These are phyloP conservation scores for Exidia glandulosa DNA, from an alignment of 768 basidiomycete species.

Conservation along the genomic window DNA sequence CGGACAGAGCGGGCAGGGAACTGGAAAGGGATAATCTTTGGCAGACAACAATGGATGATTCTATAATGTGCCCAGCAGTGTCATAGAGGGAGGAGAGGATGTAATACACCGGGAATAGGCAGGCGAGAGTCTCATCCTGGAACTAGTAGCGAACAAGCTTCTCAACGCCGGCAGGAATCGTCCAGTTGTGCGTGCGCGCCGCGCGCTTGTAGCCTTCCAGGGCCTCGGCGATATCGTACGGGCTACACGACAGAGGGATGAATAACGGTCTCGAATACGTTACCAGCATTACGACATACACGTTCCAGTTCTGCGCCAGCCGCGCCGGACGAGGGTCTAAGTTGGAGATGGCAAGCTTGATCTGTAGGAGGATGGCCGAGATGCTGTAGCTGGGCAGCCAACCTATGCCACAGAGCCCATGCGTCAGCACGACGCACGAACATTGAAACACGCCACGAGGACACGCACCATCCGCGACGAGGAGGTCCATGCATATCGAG, in stretches of 20 bases:
- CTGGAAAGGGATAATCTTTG: too few relatives aligned
- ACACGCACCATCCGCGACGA: slow-evolving; percentile 47
- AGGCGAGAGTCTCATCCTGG: too few relatives aligned
- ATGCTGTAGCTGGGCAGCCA: slow-evolving; percentile 60
- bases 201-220: slow-evolving; percentile 55
- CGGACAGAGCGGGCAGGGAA: too few relatives aligned
- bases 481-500: slow-evolving; percentile 64
- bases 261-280: not conserved
- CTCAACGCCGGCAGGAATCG: slow-evolving; percentile 19
- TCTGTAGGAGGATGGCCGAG: slow-evolving; percentile 43
- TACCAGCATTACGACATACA: slow-evolving; percentile 17
- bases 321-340: slow-evolving; percentile 54
- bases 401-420: slow-evolving; percentile 21
- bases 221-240: slow-evolving; percentile 46
- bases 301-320: slow-evolving; percentile 40
- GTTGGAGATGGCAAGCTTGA: slow-evolving; percentile 59
- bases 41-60: not conserved
- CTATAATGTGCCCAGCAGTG: too few relatives aligned
- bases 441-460: not conserved
- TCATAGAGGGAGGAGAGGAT: too few relatives aligned
- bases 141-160: not conserved
- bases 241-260: slow-evolving; percentile 9
- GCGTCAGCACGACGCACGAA: not conserved
- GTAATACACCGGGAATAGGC: too few relatives aligned
- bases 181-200: slow-evolving; percentile 55